A percentile compares a stretch with the other conserved stretches of the same genome.
These are phyloP conservation scores for Eutrema heterophyllum DNA, from an alignment of 345 rosid species.

Conservation along the genomic window DNA sequence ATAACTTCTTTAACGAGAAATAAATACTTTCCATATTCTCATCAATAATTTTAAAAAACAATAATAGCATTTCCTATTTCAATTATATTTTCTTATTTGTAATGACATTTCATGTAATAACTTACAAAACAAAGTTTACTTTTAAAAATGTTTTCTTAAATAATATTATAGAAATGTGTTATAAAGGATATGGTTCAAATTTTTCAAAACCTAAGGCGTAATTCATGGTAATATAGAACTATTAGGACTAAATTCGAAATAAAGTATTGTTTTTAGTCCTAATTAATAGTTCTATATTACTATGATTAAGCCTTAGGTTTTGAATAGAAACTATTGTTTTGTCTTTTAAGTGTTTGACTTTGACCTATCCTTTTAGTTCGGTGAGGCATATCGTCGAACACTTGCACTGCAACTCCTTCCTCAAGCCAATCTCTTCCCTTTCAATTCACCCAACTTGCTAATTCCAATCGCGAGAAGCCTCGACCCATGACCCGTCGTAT, in stretches of 20 bases:
- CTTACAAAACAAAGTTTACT: no score
- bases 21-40: no score
- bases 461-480: background rate
- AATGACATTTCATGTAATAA: no score
- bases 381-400: conserved; percentile 55
- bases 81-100: no score
- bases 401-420: conserved; percentile 27
- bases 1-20: no score
- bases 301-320: no score
- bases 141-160: no score
- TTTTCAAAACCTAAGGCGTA: background rate
- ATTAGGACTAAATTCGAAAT: background rate
- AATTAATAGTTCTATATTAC: no score
- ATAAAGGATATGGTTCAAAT: background rate
- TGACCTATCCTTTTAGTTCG: conserved; percentile 23
- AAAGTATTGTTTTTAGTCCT: background rate
- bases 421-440: conserved; percentile 32
- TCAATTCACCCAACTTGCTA: background rate
- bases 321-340: no score
- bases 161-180: no score
- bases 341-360: background rate
- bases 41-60: no score
- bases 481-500: background rate
- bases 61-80: no score
- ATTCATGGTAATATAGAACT: background rate